phyloP scores from a whole-genome alignment of 1,139 yeast genomes.

The Hyphopichia fennica region DNA sequence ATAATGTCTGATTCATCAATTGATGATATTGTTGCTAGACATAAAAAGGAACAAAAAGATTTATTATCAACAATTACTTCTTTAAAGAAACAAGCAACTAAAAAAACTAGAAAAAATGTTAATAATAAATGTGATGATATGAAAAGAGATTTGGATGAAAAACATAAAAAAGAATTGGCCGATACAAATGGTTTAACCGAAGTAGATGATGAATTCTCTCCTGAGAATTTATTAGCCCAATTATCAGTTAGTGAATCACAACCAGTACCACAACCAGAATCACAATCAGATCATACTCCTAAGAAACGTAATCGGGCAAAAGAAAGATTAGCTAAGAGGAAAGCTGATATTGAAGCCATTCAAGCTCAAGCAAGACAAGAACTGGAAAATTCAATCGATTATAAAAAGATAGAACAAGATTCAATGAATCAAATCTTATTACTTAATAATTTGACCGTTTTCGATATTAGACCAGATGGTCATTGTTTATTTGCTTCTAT shows the following conservation, averaged over 20 bases:
- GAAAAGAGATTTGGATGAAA: conserved; percentile 53
- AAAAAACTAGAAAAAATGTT: conserved; percentile 67
- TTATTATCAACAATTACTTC: conserved; percentile 67
- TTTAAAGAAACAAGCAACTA: conserved; percentile 79
- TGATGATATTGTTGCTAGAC: conserved; percentile 62
- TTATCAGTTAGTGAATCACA: conserved; percentile 30
- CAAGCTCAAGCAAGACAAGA: conserved; percentile 71
- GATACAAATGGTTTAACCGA: conserved; percentile 12
- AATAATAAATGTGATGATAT: conserved; percentile 55
- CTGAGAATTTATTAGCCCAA: conserved; percentile 64
- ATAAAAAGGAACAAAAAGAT: conserved; percentile 68
- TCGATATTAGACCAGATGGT: conserved; percentile 86
- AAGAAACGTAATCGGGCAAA: conserved; percentile 76
- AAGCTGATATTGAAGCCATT: conserved; percentile 64
- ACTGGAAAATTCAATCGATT: conserved; percentile 64
- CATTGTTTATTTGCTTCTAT: conserved; percentile 90
- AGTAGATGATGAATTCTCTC: conserved; percentile 50
- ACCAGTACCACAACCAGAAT: conserved; percentile 12
- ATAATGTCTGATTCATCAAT: no score
- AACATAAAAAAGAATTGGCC: conserved; percentile 53
- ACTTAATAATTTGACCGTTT: conserved; percentile 47
- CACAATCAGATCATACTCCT: conserved; percentile 5
- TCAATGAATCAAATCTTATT: conserved; percentile 56
- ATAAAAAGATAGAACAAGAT: conserved; percentile 68
- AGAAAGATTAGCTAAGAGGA: conserved; percentile 75